These are phyloP conservation scores for Astragalus membranaceus DNA, from an alignment of 306 rosid genomes.

Conservation along the genomic window DNA sequence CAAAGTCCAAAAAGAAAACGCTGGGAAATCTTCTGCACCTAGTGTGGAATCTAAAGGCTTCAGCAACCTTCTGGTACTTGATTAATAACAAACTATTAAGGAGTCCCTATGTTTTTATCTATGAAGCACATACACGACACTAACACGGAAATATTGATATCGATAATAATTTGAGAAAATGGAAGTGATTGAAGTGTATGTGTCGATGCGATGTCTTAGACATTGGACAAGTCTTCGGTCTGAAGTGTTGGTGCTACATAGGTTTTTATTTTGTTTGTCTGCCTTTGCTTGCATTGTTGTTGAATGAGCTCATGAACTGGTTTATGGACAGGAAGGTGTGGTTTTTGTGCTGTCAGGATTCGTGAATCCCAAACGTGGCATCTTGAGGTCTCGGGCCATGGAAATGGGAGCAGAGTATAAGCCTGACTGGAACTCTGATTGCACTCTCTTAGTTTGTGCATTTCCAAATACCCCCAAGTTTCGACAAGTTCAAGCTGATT, in stretches of 20 bases:
- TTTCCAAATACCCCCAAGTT: constrained; percentile 87
- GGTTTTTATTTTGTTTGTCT: not conserved
- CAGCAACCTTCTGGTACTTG: constrained; percentile 60
- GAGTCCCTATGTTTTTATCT: not conserved
- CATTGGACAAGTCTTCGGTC: no score
- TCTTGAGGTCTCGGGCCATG: constrained; percentile 71
- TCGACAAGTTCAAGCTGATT: constrained; percentile 81
- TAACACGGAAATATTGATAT: no score
- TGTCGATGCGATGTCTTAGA: no score
- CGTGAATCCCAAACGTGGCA: constrained; percentile 88
- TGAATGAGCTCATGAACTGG: constrained; percentile 13
- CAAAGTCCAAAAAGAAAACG: constrained; percentile 25
- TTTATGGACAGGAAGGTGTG: constrained; percentile 72
- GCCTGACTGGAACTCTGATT: constrained; percentile 78
- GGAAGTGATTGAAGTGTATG: no score
- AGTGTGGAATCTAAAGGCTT: constrained; percentile 34
- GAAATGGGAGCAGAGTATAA: constrained; percentile 94
- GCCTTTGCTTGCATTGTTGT: not conserved
- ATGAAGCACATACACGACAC: no score
- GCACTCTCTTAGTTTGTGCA: constrained; percentile 91
- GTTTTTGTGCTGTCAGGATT: constrained; percentile 89
- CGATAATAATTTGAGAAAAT: no score
- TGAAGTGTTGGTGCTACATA: no score
- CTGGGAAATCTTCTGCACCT: constrained; percentile 28
- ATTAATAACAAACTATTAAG: not conserved